Evolutionary conservation across 2,329 filamentous ascomycete species (phyloP), one percentile per base, ranked within the genome.

Genomic region (Colletotrichum gloeosporioides): DNA sequence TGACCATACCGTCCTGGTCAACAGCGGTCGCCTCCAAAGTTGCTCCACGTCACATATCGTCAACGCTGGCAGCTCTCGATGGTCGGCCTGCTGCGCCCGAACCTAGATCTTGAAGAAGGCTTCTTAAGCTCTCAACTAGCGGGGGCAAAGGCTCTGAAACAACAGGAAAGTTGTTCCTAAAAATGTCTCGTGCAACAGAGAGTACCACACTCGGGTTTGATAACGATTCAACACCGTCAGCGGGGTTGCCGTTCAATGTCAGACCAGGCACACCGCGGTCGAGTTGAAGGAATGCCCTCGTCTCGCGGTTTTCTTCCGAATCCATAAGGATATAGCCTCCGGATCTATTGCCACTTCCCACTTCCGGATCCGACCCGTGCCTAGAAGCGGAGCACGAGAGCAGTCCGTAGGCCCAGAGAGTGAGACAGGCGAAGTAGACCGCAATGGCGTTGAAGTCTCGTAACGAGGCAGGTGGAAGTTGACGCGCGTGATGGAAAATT

Each of bases 341-440:
- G 5, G 64, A 31, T 59, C 64, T 73, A 34, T 22, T 49, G 9
- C 63, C 36, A 25, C 32, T 61, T 16, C 70, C 44, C 15, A 31
- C 29, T 7, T 67, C 64, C 7, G 49, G 74, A 25, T 73, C 74
- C 27, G 71, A 69, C 10, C 64, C 71, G 16, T 74, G 70, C 15
- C 66, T 53, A 8, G 71, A 49, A 6, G 66, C 36, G 15, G 75
- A 67, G 55, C 66, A 70, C 4, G 66, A 76, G 6, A 77, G 59
- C 25, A 79, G 29, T 7, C 77, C 70, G 64, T 75, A 82, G 0
- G 80, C 80, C 80, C 81, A 82, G 6, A 84, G 80, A 0, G 80
- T 79, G 4, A 83, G 69, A 12, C 78, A 81, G 0, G 82, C 81
- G 31, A 81, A 80, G 12, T 82, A 83, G 0, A 84, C 57, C 0